Conservation (phyloP, 345 rosid species). For the Mallotus nudiflorus region DNA sequence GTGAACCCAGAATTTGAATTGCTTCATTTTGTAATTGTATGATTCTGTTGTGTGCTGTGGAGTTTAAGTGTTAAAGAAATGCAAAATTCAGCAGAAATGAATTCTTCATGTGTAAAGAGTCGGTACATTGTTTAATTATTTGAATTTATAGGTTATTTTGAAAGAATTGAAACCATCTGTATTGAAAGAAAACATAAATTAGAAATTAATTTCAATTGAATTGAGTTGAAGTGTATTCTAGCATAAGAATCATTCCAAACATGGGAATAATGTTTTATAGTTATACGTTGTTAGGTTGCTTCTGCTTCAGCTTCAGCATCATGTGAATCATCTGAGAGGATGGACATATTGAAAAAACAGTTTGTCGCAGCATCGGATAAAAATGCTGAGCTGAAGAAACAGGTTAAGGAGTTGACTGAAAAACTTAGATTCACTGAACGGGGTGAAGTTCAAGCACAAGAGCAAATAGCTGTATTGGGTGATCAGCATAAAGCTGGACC, state of each 20-base stretch:
- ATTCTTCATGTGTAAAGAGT: background rate
- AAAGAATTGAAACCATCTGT: no score
- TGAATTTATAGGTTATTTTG: no score
- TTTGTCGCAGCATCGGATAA: slow-evolving; percentile 24
- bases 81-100: no score
- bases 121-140: no score
- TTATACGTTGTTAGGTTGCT: slow-evolving; percentile 14
- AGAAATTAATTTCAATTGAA: no score
- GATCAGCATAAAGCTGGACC: slow-evolving; percentile 34
- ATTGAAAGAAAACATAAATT: no score
- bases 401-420: slow-evolving; percentile 17
- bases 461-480: slow-evolving; percentile 26
- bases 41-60: no score
- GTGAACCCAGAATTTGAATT: background rate
- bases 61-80: no score
- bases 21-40: background rate
- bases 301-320: slow-evolving; percentile 7
- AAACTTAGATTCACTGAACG: slow-evolving; percentile 28
- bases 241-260: no score
- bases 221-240: no score
- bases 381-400: slow-evolving; percentile 26
- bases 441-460: slow-evolving; percentile 28
- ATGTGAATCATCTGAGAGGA: slow-evolving; percentile 28
- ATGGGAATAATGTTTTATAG: background rate
- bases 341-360: slow-evolving; percentile 22